Percentiles rank a stretch among this genome's conserved stretches.
Conservation (phyloP, 371 early-diverging fungal genomes). For the Mortierella sp. region DNA sequence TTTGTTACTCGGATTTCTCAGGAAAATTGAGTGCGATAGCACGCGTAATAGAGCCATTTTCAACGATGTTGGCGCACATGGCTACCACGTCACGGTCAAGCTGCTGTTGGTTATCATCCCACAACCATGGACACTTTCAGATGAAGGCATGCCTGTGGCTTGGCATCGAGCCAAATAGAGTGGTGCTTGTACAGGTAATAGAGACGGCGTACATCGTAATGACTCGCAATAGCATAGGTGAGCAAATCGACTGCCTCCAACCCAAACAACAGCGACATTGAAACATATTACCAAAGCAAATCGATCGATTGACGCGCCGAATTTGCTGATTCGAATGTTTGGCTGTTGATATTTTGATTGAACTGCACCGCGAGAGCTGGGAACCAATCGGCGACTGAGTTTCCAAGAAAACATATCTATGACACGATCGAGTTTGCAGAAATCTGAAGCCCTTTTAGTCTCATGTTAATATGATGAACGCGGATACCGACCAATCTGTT, state of each 20-base stretch:
- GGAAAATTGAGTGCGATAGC: background rate
- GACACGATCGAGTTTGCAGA: background rate
- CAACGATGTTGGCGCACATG: background rate
- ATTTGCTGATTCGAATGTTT: background rate
- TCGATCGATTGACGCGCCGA: background rate
- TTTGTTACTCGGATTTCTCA: background rate
- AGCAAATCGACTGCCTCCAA: background rate
- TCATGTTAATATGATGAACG: background rate
- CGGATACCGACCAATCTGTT: background rate
- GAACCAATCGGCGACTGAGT: background rate
- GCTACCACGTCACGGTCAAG: background rate
- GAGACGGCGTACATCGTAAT: background rate
- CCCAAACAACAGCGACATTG: background rate
- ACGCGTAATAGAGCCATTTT: background rate
- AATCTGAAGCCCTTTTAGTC: background rate
- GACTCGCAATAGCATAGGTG: background rate
- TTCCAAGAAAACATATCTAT: background rate
- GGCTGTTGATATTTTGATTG: slow-evolving; percentile 5
- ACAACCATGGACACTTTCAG: background rate
- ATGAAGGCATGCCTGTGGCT: background rate
- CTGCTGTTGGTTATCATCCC: background rate
- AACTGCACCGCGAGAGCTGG: background rate
- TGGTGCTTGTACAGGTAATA: background rate
- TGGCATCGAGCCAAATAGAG: background rate
- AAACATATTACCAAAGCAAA: background rate